Evolutionary conservation across 1,284 basidiomycete genomes (phyloP).

Genomic region (Singerocomus rubriflavus): DNA sequence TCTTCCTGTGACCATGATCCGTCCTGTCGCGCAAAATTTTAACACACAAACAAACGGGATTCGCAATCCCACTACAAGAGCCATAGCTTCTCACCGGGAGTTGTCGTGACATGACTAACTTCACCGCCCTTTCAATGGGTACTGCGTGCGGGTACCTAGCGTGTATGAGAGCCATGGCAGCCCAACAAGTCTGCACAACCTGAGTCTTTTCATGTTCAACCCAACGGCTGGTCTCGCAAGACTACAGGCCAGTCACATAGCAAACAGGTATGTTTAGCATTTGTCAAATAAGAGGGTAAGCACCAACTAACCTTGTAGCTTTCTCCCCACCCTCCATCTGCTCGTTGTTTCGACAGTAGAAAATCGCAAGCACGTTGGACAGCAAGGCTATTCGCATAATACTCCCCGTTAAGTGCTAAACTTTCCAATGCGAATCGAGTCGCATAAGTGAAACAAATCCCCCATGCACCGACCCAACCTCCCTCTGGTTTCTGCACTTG

Average conservation of each 20-base stretch:
- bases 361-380: slow-evolving; percentile 84
- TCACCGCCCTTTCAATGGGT: slow-evolving; percentile 81
- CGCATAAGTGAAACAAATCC: slow-evolving; percentile 95
- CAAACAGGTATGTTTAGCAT: not conserved
- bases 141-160: slow-evolving; percentile 79
- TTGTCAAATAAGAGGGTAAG: not conserved
- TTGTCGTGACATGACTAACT: slow-evolving; percentile 90
- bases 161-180: slow-evolving; percentile 88
- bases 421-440: slow-evolving; percentile 96
- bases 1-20: slow-evolving; percentile 97
- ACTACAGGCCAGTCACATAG: slow-evolving; percentile 44
- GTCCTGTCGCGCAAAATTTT: slow-evolving; percentile 47
- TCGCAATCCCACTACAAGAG: too few species aligned
- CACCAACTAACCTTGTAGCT: slow-evolving; percentile 76
- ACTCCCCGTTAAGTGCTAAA: slow-evolving; percentile 86
- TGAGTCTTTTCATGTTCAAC: slow-evolving; percentile 86
- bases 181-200: slow-evolving; percentile 95
- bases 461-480: slow-evolving; percentile 97
- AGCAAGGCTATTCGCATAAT: slow-evolving; percentile 71
- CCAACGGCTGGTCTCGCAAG: slow-evolving; percentile 82
- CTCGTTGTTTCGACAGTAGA: slow-evolving; percentile 79
- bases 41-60: slow-evolving; percentile 3
- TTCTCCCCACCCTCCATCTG: slow-evolving; percentile 98
- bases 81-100: slow-evolving; percentile 49
- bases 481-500: slow-evolving; percentile 80